Percentiles rank a stretch among this genome's conserved stretches.
Conservation (phyloP, 345 rosid species). For the Rhodamnia argentea region DNA sequence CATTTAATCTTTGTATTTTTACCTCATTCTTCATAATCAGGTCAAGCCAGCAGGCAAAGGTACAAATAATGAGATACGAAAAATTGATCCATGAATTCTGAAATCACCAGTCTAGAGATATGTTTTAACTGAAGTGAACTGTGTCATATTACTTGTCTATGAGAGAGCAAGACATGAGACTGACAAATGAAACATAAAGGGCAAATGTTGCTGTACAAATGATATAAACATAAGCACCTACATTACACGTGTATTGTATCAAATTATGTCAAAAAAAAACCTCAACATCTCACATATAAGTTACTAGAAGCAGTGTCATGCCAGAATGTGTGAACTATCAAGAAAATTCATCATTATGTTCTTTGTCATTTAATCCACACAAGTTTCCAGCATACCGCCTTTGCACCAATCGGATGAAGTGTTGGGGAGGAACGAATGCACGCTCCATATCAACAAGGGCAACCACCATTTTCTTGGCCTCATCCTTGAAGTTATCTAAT, state of each 20-base stretch:
- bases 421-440: constrained; percentile 98
- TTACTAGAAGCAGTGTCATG: neutral
- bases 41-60: neutral
- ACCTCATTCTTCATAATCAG: neutral
- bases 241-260: neutral
- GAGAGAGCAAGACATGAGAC: no score
- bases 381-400: constrained; percentile 50
- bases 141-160: neutral
- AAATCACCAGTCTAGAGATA: neutral
- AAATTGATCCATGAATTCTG: neutral
- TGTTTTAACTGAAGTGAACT: neutral
- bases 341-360: neutral
- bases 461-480: constrained; percentile 93
- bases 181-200: neutral
- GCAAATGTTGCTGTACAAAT: neutral
- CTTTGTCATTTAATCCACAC: neutral
- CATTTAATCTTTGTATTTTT: neutral
- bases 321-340: neutral
- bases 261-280: neutral
- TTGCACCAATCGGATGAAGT: constrained; percentile 94
- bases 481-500: constrained; percentile 85
- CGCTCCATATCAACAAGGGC: constrained; percentile 99
- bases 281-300: neutral
- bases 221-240: neutral
- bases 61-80: neutral